A percentile compares a stretch with the other conserved stretches of the same genome.
These are phyloP conservation scores for Phytophthora capsici DNA, from an alignment of 352 stramenopile species.

Conservation along the genomic window DNA sequence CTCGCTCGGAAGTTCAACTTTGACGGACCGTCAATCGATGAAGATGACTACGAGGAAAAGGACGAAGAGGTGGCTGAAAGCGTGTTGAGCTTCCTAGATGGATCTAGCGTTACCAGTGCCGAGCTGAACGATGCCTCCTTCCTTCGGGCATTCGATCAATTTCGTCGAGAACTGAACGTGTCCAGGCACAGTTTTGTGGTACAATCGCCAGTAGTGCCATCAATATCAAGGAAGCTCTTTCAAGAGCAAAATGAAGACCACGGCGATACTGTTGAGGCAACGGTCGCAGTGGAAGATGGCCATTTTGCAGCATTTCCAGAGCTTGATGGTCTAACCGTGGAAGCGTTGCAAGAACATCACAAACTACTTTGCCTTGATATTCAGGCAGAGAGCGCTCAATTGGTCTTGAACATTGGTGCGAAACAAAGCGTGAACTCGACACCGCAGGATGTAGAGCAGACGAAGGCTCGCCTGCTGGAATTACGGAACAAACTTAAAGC, in stretches of 20 bases:
- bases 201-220: constrained; percentile 5
- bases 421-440: background rate
- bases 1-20: constrained; percentile 71
- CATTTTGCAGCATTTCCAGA: constrained; percentile 5
- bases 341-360: constrained; percentile 39
- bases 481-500: constrained; percentile 36
- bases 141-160: constrained; percentile 53
- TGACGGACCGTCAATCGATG: constrained; percentile 57
- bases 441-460: constrained; percentile 15
- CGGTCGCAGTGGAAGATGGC: background rate
- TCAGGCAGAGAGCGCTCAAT: constrained; percentile 52
- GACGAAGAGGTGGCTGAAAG: constrained; percentile 42
- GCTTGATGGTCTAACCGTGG: constrained; percentile 14
- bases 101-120: constrained; percentile 55
- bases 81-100: constrained; percentile 55
- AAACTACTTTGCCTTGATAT: constrained; percentile 64
- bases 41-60: constrained; percentile 44
- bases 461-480: constrained; percentile 18
- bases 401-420: constrained; percentile 44
- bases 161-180: constrained; percentile 46
- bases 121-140: constrained; percentile 70
- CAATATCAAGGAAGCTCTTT: constrained; percentile 36
- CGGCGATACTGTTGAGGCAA: background rate
- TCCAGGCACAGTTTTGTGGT: constrained; percentile 7
- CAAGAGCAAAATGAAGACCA: background rate